Evolutionary conservation across 257 asterid genomes (phyloP), one percentile per base, ranked within the genome.

Genomic region (Solanum medicagineum): DNA sequence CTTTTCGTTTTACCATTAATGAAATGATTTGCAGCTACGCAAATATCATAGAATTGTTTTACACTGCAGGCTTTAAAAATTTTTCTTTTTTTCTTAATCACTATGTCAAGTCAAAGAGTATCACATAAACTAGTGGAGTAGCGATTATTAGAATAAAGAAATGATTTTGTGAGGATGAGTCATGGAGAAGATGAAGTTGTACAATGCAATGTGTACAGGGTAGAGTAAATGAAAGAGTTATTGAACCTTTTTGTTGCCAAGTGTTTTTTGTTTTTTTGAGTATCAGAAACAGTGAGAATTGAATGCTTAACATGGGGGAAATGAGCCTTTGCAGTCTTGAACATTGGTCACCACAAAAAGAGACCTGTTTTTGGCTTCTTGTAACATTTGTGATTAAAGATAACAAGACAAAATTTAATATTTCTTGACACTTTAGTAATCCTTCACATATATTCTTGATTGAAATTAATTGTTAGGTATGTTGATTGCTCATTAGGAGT

Each of bases 281-380:
- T 51, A 85, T 86, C 84, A 86, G 88, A 83, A 69, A 22, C 74
- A 53, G 57, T 65, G 73, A 84, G 70, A 80, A 90, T 86, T 91
- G 86, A 92, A 92, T 90, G 95, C 87, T 84, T 62, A 75, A 84
- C 80, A 87, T 83, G 74, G 71, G 87, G 93, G 87, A 71, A 85
- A 47, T 88, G 93, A 89, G 91, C 92, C 91, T 15, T 81, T 83
- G 79, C 86, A 20, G 62, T 69, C 62, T 83, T 68, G 29, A 29
- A 53, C 26, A 79, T 79, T 14, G 65, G 63, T 79, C 45, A 75
- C 45, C 62, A 6, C 19, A 22, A 75, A 73, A 73, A 74, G 42
- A 74, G n/a, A 45, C 8, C 14, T n/a, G 22, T 22, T 45, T 75
- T 75, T 24, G 62, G 82, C 60, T 75, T 75, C 60, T 75, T 75